Conservation (phyloP, 371 early-diverging fungal species). For the Mortierella sp. region DNA sequence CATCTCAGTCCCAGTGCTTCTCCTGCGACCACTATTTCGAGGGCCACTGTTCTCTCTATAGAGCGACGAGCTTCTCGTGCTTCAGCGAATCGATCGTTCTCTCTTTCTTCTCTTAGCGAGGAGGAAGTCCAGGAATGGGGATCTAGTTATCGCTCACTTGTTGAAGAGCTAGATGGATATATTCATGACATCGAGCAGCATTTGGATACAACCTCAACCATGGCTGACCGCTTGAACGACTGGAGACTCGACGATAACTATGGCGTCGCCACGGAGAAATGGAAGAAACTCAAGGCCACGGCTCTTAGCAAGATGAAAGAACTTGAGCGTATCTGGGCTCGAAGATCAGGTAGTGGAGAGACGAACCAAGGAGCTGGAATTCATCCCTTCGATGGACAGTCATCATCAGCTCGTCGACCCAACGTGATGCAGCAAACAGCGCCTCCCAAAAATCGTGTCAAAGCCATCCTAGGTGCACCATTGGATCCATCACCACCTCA, state of each 20-base stretch:
- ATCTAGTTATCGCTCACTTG: conserved; percentile 66
- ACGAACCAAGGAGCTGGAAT: conserved; percentile 10
- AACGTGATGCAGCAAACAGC: conserved; percentile 38
- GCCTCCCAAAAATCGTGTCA: conserved; percentile 35
- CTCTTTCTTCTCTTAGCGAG: conserved; percentile 67
- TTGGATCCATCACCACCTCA: conserved; percentile 19
- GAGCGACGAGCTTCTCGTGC: conserved; percentile 42
- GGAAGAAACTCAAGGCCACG: conserved; percentile 63
- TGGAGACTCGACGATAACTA: conserved; percentile 64
- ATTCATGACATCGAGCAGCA: conserved; percentile 55
- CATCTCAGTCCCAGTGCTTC: conserved; percentile 18
- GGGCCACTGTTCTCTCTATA: conserved; percentile 21
- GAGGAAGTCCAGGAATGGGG: conserved; percentile 69
- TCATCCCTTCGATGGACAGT: conserved; percentile 27
- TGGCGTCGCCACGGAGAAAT: conserved; percentile 58
- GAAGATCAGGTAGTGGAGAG: conserved; percentile 15
- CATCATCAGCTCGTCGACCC: conserved; percentile 20
- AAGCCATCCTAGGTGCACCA: conserved; percentile 41
- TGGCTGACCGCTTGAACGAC: conserved; percentile 62
- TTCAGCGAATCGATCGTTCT: conserved; percentile 59
- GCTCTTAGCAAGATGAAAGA: conserved; percentile 65
- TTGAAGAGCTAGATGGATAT: conserved; percentile 63
- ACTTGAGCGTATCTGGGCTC: conserved; percentile 51
- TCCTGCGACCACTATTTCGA: conserved; percentile 17
- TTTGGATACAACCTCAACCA: conserved; percentile 20